Conservation (phyloP, 2,329 filamentous ascomycete species). For the Dendrostoma leiphaemia region DNA sequence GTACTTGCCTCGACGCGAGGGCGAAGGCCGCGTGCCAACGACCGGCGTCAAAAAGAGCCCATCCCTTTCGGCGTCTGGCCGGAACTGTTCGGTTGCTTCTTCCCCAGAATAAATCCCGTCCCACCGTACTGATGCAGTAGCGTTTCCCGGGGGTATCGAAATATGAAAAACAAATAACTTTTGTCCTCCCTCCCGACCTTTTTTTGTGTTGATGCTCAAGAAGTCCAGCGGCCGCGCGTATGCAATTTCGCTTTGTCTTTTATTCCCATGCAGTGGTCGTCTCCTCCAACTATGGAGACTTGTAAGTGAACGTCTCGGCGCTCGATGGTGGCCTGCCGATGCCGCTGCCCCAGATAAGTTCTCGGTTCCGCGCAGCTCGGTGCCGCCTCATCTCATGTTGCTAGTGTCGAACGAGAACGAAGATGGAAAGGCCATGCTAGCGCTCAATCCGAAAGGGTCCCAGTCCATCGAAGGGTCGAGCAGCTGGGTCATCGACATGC, state of each 20-base stretch:
- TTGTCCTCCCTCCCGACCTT: conserved; percentile 2
- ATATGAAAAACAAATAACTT: conserved; percentile 5
- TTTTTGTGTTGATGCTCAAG: not conserved
- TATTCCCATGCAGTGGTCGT: no score
- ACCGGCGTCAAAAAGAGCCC: not conserved
- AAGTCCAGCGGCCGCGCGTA: no score
- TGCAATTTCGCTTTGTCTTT: no score
- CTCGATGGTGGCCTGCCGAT: no score
- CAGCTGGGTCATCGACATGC: conserved; percentile 61
- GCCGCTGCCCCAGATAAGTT: no score
- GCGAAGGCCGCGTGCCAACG: no score
- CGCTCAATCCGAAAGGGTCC: conserved; percentile 89
- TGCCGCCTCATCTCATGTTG: conserved; percentile 41
- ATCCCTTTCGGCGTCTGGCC: not conserved
- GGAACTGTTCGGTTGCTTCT: not conserved
- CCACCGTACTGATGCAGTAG: conserved; percentile 13
- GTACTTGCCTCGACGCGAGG: no score
- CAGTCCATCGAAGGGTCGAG: conserved; percentile 83
- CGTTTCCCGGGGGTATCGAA: conserved; percentile 18
- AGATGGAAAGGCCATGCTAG: conserved; percentile 92
- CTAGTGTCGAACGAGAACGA: conserved; percentile 73
- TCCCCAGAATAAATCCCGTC: not conserved
- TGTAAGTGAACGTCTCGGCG: no score
- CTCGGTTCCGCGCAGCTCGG: not conserved
- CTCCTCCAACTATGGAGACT: no score